Conservation (phyloP, 129 eudicot genomes). For the Mikania micrantha region DNA sequence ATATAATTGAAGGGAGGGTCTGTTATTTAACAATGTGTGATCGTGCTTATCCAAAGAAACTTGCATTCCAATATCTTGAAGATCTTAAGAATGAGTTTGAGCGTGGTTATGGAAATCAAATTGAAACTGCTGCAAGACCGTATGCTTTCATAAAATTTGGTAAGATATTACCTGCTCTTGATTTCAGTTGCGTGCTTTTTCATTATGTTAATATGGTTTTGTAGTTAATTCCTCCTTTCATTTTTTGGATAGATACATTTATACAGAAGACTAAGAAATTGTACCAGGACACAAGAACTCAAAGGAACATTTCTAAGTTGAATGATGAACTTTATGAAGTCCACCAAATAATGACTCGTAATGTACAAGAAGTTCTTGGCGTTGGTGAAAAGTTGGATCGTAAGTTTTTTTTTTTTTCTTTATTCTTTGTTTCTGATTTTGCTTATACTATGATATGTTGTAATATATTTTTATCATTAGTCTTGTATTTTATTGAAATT, state of each 20-base stretch:
- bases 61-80: slow-evolving; percentile 92
- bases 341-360: slow-evolving; percentile 99
- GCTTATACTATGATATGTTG: no score
- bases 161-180: slow-evolving; percentile 18
- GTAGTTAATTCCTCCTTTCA: neutral
- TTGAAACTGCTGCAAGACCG: slow-evolving; percentile 98
- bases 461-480: no score
- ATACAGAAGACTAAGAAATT: slow-evolving; percentile 89
- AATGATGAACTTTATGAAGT: slow-evolving; percentile 99
- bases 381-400: slow-evolving; percentile 99
- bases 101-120: slow-evolving; percentile 89
- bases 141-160: slow-evolving; percentile 98
- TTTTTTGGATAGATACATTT: slow-evolving; percentile 58
- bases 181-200: neutral
- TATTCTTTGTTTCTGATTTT: no score
- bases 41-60: slow-evolving; percentile 99
- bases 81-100: slow-evolving; percentile 95
- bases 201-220: neutral
- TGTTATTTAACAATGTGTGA: slow-evolving; percentile 99
- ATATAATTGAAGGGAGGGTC: slow-evolving; percentile 87
- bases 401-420: slow-evolving; percentile 32
- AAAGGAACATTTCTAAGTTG: slow-evolving; percentile 82
- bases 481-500: neutral
- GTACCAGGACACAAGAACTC: slow-evolving; percentile 99
- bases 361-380: slow-evolving; percentile 99